Percentiles rank a stretch among this genome's conserved stretches.
Evolutionary conservation across 495 filamentous ascomycete species (phyloP).

Genomic region (Pyrenula massariospora): DNA sequence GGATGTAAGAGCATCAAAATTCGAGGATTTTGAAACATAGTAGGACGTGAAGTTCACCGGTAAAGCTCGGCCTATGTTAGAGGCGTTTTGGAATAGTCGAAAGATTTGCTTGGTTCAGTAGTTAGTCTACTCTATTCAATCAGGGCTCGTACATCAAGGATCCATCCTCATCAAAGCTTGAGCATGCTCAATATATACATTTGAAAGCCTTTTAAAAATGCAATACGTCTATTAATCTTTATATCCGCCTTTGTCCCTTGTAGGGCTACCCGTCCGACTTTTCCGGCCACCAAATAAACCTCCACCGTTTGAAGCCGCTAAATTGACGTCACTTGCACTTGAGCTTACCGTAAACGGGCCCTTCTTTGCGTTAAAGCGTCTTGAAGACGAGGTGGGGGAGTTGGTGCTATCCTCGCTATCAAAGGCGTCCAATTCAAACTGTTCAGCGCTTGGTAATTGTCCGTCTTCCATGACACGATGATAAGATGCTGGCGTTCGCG

Average conservation of each 20-base stretch:
- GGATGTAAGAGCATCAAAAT: too few species aligned
- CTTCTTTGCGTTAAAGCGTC: background rate
- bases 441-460: constrained; percentile 15
- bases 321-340: constrained; percentile 3
- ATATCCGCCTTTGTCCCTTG: constrained; percentile 7
- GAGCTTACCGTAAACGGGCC: background rate
- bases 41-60: too few species aligned
- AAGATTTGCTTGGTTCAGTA: too few species aligned
- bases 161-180: too few species aligned
- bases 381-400: constrained; percentile 7
- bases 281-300: constrained; percentile 31
- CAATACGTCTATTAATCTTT: background rate
- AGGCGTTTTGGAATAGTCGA: too few species aligned
- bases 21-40: too few species aligned
- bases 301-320: constrained; percentile 37
- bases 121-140: too few species aligned
- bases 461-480: constrained; percentile 83
- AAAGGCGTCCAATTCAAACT: constrained; percentile 59
- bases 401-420: constrained; percentile 39
- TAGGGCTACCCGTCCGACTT: constrained; percentile 32
- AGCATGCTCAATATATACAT: background rate
- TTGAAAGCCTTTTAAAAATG: background rate
- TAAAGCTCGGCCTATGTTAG: too few species aligned
- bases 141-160: too few species aligned
- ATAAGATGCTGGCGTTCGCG: constrained; percentile 50